Conservation (phyloP, 805 yeast species). For the Saccharomycopsis fodiens region DNA sequence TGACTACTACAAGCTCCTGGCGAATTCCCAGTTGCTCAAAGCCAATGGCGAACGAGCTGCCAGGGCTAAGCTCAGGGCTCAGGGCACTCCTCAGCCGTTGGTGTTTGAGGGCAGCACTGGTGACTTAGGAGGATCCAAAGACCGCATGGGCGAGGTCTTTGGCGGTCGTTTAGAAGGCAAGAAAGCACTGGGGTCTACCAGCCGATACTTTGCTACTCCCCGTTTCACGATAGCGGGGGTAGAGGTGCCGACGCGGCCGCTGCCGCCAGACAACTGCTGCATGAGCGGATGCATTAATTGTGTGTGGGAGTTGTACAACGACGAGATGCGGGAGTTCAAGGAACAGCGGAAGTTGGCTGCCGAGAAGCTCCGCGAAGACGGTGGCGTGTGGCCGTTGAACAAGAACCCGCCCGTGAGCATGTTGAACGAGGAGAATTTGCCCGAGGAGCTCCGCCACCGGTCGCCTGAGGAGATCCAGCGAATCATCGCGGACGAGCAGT, state of each 20-base stretch:
- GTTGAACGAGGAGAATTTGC: conserved; percentile 36
- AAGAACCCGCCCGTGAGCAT: conserved; percentile 49
- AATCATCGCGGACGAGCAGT: conserved; percentile 30
- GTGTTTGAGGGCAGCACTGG: conserved; percentile 30
- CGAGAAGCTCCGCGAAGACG: conserved; percentile 32
- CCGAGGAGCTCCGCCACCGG: conserved; percentile 29
- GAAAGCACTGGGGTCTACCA: conserved; percentile 20
- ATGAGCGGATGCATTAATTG: conserved; percentile 97
- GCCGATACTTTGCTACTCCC: conserved; percentile 24
- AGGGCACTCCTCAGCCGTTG: conserved; percentile 1
- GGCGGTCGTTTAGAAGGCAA: conserved; percentile 53
- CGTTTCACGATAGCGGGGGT: conserved; percentile 48
- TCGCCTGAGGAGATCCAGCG: conserved; percentile 23
- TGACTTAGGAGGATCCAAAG: conserved; percentile 33
- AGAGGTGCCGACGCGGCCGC: conserved; percentile 73
- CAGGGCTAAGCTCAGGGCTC: not conserved
- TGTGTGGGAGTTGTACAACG: conserved; percentile 91
- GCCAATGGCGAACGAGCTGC: not conserved
- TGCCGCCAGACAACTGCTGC: conserved; percentile 92
- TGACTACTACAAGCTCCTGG: not conserved
- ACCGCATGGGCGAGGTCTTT: conserved; percentile 42
- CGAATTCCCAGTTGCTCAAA: not conserved
- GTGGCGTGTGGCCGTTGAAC: conserved; percentile 54
- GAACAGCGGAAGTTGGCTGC: conserved; percentile 52
- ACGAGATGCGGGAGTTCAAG: conserved; percentile 83